phyloP scores from a whole-genome alignment of 1,284 basidiomycete genomes.

The Apiotrichum siamense region DNA sequence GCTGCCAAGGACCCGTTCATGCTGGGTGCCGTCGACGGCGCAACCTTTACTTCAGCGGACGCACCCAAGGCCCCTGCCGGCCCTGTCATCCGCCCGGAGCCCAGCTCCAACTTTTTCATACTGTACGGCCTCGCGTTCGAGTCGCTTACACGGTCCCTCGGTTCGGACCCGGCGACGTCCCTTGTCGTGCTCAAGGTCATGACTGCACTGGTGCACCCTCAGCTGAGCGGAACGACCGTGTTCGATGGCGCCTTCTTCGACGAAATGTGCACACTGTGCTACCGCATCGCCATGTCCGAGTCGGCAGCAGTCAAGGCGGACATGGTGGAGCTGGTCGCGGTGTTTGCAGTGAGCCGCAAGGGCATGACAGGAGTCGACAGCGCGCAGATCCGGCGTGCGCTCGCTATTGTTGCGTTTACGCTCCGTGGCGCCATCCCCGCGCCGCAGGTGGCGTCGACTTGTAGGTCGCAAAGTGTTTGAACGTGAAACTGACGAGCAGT shows the following conservation, averaged over 20 bases:
- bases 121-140: conserved; percentile 92
- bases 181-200: conserved; percentile 70
- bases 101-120: conserved; percentile 76
- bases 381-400: conserved; percentile 36
- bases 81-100: conserved; percentile 55
- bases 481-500: conserved; percentile 14
- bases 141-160: conserved; percentile 64
- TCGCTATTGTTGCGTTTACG: conserved; percentile 59
- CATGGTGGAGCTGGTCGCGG: conserved; percentile 66
- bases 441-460: conserved; percentile 54
- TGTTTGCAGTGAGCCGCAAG: conserved; percentile 55
- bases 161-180: conserved; percentile 50
- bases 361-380: conserved; percentile 24
- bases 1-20: conserved; percentile 63
- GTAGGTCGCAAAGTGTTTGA: conserved; percentile 49
- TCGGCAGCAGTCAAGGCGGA: conserved; percentile 64
- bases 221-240: conserved; percentile 73
- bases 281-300: conserved; percentile 85
- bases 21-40: conserved; percentile 74
- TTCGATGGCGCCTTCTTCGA: conserved; percentile 77
- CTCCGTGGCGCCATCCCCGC: conserved; percentile 64
- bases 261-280: conserved; percentile 81
- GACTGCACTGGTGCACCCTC: conserved; percentile 67
- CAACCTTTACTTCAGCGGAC: conserved; percentile 43
- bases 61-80: conserved; percentile 20